phyloP scores from a whole-genome alignment of 2,329 filamentous ascomycete species.

The Fusarium heterosporum region DNA sequence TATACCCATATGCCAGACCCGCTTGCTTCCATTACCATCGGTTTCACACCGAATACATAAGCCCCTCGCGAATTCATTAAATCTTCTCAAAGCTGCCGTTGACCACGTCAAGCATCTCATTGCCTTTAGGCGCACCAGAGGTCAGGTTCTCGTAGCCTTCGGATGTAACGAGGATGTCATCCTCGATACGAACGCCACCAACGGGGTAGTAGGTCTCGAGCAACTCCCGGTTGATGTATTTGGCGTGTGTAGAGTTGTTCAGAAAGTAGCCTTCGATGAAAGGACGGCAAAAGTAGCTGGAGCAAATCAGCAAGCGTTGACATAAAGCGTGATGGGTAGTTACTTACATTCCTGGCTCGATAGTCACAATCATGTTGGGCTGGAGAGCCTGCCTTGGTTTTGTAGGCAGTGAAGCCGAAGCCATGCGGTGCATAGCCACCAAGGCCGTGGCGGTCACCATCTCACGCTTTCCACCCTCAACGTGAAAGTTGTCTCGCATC shows the following conservation, averaged over 20 bases:
- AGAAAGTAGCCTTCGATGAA: slow-evolving; percentile 79
- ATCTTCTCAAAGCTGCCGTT: slow-evolving; percentile 53
- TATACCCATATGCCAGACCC: slow-evolving; percentile 3
- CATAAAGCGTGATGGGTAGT: neutral
- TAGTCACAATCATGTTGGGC: slow-evolving; percentile 77
- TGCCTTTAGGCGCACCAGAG: slow-evolving; percentile 75
- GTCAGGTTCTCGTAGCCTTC: slow-evolving; percentile 87
- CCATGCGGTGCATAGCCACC: slow-evolving; percentile 44
- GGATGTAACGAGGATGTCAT: slow-evolving; percentile 84
- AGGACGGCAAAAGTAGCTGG: slow-evolving; percentile 78
- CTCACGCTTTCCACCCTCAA: slow-evolving; percentile 56
- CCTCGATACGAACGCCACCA: slow-evolving; percentile 92
- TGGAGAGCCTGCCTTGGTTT: slow-evolving; percentile 58
- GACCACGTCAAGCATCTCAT: slow-evolving; percentile 74
- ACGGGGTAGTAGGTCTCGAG: slow-evolving; percentile 79
- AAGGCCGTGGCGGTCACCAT: slow-evolving; percentile 54
- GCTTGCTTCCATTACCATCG: neutral
- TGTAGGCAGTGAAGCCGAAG: slow-evolving; percentile 46
- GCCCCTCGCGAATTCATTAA: slow-evolving; percentile 8
- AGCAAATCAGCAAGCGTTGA: slow-evolving; percentile 1
- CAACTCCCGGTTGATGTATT: slow-evolving; percentile 73
- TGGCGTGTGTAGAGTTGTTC: slow-evolving; percentile 66
- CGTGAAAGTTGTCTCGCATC: slow-evolving; percentile 45
- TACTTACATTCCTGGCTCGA: slow-evolving; percentile 78
- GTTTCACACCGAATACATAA: neutral